These are phyloP conservation scores for Fusarium sp. DNA, from an alignment of 2,329 filamentous ascomycete species.

Conservation along the genomic window DNA sequence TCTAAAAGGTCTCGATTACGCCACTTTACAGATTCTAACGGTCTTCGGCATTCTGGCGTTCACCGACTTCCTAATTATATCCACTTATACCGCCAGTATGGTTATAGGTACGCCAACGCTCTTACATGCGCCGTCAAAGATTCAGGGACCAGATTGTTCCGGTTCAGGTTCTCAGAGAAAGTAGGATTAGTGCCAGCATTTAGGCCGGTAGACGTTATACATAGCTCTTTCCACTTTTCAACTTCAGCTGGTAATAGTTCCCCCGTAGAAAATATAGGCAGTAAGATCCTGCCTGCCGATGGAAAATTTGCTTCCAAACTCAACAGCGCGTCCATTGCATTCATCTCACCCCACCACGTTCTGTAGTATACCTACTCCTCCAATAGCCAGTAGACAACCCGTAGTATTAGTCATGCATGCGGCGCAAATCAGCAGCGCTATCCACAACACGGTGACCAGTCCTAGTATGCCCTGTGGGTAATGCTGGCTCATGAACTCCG, in stretches of 20 bases:
- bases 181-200: neutral
- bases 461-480: no score
- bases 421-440: no score
- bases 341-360: no score
- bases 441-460: no score
- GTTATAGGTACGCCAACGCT: neutral
- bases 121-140: neutral
- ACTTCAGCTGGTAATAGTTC: neutral
- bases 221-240: no score
- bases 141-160: neutral
- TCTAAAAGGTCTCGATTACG: neutral
- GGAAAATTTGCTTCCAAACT: neutral
- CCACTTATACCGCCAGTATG: neutral
- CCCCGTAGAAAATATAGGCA: accelerated
- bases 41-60: neutral
- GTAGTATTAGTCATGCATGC: no score
- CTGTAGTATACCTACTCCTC: no score
- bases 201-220: no score
- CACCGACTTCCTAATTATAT: neutral
- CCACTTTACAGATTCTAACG: neutral
- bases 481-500: no score
- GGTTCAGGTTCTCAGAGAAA: accelerated
- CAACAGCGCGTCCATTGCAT: neutral
- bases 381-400: no score
- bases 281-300: neutral